phyloP scores from a whole-genome alignment of 1,284 basidiomycete species.

The Cutaneotrichosporon sp. region DNA sequence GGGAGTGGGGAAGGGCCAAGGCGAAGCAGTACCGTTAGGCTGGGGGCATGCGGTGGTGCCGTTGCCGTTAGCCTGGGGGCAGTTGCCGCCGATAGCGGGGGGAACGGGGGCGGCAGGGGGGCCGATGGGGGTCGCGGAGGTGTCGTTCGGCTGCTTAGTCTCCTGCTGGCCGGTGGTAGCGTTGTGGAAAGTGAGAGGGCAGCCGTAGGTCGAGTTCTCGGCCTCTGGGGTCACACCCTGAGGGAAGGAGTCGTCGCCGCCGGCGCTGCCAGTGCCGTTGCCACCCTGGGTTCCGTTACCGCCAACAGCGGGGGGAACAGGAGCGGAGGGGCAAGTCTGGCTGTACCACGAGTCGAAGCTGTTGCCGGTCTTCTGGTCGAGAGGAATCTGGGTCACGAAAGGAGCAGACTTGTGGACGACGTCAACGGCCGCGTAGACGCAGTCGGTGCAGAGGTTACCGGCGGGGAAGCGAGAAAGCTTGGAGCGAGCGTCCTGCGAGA shows the following conservation, averaged over 20 bases:
- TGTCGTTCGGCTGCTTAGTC: conserved; percentile 15
- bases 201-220: conserved; percentile 33
- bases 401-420: conserved; percentile 39
- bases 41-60: too few relatives aligned
- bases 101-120: too few relatives aligned
- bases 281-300: conserved; percentile 36
- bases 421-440: conserved; percentile 40
- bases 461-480: conserved; percentile 23
- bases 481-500: conserved; percentile 26
- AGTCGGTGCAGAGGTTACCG: conserved; percentile 40
- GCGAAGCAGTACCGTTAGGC: too few relatives aligned
- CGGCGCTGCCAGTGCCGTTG: not conserved
- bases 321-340: conserved; percentile 19
- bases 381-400: conserved; percentile 25
- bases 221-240: conserved; percentile 31
- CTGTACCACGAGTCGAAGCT: conserved; percentile 26
- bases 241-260: conserved; percentile 37
- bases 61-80: too few relatives aligned
- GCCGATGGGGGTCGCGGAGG: conserved; percentile 5
- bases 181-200: conserved; percentile 30
- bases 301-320: conserved; percentile 13
- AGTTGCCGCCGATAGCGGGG: too few relatives aligned
- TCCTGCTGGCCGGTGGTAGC: conserved; percentile 14
- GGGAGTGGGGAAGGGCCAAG: too few relatives aligned
- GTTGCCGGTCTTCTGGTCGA: conserved; percentile 26